Percentiles rank a stretch among this genome's conserved stretches.
These are phyloP conservation scores for Scutellaria barbata DNA, from an alignment of 257 asterid species.

Conservation along the genomic window DNA sequence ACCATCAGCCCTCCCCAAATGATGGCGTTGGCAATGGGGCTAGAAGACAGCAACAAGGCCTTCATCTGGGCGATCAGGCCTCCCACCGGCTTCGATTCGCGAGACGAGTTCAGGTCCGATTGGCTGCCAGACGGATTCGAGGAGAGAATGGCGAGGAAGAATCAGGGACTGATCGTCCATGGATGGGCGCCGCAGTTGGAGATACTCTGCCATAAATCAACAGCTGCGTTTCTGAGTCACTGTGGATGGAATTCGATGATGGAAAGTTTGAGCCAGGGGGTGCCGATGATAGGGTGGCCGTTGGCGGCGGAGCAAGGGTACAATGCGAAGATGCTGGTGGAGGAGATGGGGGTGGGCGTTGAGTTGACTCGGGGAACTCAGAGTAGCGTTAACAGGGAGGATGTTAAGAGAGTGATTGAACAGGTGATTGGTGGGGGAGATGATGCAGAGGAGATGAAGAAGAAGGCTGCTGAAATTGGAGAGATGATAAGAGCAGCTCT, in stretches of 20 bases:
- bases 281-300: constrained; percentile 94
- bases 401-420: constrained; percentile 66
- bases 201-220: constrained; percentile 71
- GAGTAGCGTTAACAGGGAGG: constrained; percentile 48
- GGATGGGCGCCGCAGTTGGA: constrained; percentile 98
- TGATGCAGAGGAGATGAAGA: constrained; percentile 64
- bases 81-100: constrained; percentile 60
- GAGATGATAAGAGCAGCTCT: constrained; percentile 59
- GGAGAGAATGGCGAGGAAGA: constrained; percentile 34
- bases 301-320: constrained; percentile 91
- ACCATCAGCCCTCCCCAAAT: constrained; percentile 69
- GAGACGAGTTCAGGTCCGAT: constrained; percentile 62
- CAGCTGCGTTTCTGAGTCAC: constrained; percentile 77
- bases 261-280: constrained; percentile 94
- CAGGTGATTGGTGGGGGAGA: constrained; percentile 54
- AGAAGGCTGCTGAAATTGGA: constrained; percentile 58
- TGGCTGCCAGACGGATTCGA: constrained; percentile 77
- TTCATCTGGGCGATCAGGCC: constrained; percentile 88
- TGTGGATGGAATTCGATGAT: constrained; percentile 90
- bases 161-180: constrained; percentile 65
- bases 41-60: constrained; percentile 62
- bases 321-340: constrained; percentile 80
- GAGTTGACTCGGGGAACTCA: constrained; percentile 62
- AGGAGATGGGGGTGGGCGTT: constrained; percentile 75
- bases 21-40: constrained; percentile 84